Evolutionary conservation across 352 stramenopile species (phyloP).

Genomic region (Thalassiosira ordinaria): DNA sequence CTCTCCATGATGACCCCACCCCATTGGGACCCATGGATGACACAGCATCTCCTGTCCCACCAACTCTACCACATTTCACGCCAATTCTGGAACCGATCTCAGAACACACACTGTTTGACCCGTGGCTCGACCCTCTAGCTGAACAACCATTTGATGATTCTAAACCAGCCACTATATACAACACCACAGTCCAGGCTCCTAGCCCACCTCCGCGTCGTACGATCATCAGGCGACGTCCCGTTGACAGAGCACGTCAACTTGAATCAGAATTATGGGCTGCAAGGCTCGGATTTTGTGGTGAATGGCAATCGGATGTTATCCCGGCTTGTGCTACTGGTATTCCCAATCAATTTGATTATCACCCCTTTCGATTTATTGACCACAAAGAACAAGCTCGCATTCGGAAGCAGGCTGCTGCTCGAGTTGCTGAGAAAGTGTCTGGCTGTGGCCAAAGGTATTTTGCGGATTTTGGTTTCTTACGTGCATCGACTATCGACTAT

Average conservation of each 20-base stretch:
- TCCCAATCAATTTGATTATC: conserved; percentile 8
- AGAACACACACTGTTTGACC: too few species aligned
- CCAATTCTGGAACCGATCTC: too few species aligned
- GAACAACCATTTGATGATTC: too few species aligned
- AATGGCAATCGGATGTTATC: conserved; percentile 13
- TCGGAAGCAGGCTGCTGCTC: conserved; percentile 8
- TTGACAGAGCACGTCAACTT: neutral
- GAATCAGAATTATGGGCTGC: conserved; percentile 23
- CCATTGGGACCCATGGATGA: too few species aligned
- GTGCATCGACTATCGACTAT: conserved; percentile 11
- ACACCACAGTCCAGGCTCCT: too few species aligned
- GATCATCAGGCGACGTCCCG: neutral
- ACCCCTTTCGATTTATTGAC: conserved; percentile 20
- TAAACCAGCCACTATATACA: too few species aligned
- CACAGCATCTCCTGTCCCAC: too few species aligned
- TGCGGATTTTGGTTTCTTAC: conserved; percentile 15
- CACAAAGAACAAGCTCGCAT: conserved; percentile 22
- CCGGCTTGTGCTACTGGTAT: neutral
- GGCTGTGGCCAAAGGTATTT: neutral
- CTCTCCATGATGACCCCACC: too few species aligned
- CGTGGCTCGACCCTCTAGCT: too few species aligned
- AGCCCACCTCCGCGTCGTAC: neutral
- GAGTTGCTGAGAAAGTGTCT: neutral
- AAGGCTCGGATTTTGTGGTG: conserved; percentile 8
- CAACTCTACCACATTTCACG: too few species aligned